phyloP scores from a whole-genome alignment of 2,329 filamentous ascomycete species.

The Aspergillus sp. region DNA sequence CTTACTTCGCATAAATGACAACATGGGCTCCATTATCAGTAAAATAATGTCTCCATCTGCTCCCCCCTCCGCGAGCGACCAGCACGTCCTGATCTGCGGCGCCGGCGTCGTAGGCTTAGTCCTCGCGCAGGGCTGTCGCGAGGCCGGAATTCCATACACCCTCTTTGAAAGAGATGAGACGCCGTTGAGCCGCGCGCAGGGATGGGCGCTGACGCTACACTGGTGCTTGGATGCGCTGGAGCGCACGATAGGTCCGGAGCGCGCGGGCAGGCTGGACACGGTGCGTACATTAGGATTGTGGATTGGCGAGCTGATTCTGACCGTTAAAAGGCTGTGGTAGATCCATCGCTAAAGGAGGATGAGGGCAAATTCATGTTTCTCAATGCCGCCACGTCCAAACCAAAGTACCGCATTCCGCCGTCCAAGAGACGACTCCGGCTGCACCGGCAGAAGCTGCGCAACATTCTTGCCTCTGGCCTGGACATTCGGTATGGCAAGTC shows the following conservation, averaged over 20 bases:
- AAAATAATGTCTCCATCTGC: background rate
- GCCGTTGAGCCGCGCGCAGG: background rate
- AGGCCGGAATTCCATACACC: constrained; percentile 1
- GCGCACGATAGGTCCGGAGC: background rate
- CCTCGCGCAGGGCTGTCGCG: background rate
- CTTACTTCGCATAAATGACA: background rate
- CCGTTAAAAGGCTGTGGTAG: background rate
- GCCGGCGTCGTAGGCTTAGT: background rate
- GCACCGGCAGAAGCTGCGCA: constrained; percentile 1
- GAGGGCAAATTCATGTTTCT: constrained; percentile 2
- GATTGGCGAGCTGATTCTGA: background rate
- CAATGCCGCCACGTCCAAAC: background rate
- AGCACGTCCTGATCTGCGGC: background rate
- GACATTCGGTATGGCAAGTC: constrained; percentile 1
- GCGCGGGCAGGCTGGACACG: background rate
- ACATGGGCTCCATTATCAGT: background rate
- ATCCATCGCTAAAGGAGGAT: background rate
- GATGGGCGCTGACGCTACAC: constrained; percentile 3
- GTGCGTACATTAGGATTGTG: background rate
- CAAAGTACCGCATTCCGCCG: constrained; percentile 3
- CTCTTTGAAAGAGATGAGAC: constrained; percentile 2
- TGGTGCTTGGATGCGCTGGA: constrained; percentile 4
- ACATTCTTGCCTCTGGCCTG: background rate
- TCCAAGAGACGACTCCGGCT: background rate
- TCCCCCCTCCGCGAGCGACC: background rate